Conservation (phyloP, 306 rosid genomes). For the Benincasa hispida region DNA sequence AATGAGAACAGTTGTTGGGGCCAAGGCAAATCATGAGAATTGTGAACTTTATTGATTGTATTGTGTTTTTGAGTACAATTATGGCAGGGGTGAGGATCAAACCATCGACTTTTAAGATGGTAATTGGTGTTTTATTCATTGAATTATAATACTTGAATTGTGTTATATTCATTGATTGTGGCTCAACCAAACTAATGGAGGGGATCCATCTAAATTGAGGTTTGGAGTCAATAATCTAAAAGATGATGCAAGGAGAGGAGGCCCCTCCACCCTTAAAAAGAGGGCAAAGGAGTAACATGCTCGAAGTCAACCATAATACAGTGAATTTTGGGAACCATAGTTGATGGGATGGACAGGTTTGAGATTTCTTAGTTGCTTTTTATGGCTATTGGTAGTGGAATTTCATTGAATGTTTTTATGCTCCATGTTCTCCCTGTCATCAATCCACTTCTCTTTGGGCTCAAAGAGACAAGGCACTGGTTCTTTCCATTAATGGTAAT, state of each 20-base stretch:
- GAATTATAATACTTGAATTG: not conserved
- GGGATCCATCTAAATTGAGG: not conserved
- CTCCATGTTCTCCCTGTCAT: not conserved
- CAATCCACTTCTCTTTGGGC: not conserved
- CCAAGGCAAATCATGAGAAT: not conserved
- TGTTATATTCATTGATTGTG: not conserved
- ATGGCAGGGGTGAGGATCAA: not conserved
- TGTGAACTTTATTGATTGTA: not conserved
- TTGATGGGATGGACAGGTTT: not conserved
- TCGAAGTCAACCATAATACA: not conserved
- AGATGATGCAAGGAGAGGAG: not conserved
- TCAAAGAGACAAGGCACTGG: not conserved
- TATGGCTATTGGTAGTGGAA: not conserved
- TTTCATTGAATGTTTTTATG: not conserved
- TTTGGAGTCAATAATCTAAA: not conserved
- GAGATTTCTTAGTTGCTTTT: not conserved
- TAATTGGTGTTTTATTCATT: no score
- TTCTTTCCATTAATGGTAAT: conserved; percentile 1
- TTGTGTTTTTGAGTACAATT: not conserved
- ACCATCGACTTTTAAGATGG: not conserved
- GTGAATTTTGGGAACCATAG: not conserved
- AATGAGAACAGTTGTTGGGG: not conserved
- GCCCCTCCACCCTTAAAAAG: not conserved
- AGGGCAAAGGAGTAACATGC: not conserved
- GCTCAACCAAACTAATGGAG: not conserved